Percentiles rank a stretch among this genome's conserved stretches.
Evolutionary conservation across 495 filamentous ascomycete genomes (phyloP).

Genomic region (Hypoxylon fuscum): DNA sequence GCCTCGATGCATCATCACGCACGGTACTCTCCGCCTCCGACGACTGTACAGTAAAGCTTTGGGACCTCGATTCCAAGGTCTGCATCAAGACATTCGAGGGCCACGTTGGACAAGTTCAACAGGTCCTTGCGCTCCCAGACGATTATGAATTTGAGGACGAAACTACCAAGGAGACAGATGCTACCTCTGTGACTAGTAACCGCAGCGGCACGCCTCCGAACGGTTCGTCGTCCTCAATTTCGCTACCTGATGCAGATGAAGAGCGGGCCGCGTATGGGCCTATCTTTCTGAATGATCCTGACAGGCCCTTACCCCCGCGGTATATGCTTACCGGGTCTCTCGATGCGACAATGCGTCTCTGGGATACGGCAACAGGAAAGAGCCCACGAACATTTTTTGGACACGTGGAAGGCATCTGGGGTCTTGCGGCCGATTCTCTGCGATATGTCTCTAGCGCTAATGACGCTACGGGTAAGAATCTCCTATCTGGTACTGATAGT

Average conservation of each 20-base stretch:
- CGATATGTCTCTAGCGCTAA: constrained; percentile 88
- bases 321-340: constrained; percentile 94
- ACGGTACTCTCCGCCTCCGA: constrained; percentile 94
- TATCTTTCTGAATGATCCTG: constrained; percentile 61
- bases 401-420: constrained; percentile 96
- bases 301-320: constrained; percentile 75
- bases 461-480: constrained; percentile 78
- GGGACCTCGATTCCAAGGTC: constrained; percentile 84
- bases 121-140: constrained; percentile 79
- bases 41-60: constrained; percentile 89
- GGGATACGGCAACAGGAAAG: constrained; percentile 83
- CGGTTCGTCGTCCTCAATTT: constrained; percentile 26
- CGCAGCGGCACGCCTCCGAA: constrained; percentile 46
- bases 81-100: constrained; percentile 86
- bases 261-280: constrained; percentile 63
- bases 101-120: constrained; percentile 96
- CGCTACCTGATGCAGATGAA: constrained; percentile 46
- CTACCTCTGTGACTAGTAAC: constrained; percentile 51
- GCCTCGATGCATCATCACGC: constrained; percentile 79
- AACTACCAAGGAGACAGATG: constrained; percentile 67
- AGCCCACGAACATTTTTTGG: constrained; percentile 95
- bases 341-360: constrained; percentile 90
- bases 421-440: constrained; percentile 88
- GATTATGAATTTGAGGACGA: constrained; percentile 90
- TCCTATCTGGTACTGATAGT: not conserved